Conservation (phyloP, 306 rosid species). For the Trifolium dubium region DNA sequence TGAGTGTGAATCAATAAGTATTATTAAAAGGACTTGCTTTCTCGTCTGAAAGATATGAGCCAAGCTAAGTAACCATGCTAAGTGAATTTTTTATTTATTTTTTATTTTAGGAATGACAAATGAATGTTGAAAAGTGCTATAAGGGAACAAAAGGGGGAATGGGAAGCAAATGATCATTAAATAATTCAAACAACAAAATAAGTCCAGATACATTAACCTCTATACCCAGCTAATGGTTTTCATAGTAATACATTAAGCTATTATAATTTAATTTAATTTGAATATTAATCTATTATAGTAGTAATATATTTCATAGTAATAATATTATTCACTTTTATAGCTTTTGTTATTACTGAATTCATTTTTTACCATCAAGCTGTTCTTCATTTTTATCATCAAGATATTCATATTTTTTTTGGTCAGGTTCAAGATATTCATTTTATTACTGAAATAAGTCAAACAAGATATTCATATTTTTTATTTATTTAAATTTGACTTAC, state of each 20-base stretch:
- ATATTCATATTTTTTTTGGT: too few relatives aligned
- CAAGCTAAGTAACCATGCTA: slow-evolving; percentile 42
- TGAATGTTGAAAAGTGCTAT: not conserved
- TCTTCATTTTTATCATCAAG: too few relatives aligned
- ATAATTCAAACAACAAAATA: slow-evolving; percentile 11
- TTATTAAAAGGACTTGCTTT: not conserved
- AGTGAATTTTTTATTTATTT: not conserved
- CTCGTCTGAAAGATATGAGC: slow-evolving; percentile 32
- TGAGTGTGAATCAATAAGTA: not conserved
- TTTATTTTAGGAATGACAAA: not conserved
- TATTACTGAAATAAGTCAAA: too few relatives aligned
- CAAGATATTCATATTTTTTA: too few relatives aligned
- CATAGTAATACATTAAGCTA: not conserved
- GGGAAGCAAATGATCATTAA: not conserved
- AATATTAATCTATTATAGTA: too few relatives aligned
- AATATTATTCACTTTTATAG: not conserved
- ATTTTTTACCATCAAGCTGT: too few relatives aligned
- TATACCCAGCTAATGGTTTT: not conserved
- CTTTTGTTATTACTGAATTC: too few relatives aligned
- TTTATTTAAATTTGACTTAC: too few relatives aligned
- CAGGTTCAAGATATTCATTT: too few relatives aligned
- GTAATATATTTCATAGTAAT: too few relatives aligned
- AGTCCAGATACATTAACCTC: not conserved
- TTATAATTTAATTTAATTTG: too few relatives aligned
- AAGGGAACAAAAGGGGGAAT: not conserved